A percentile compares a stretch with the other conserved stretches of the same genome.
These are phyloP conservation scores for Citrus inodora DNA, from an alignment of 345 rosid species.

Conservation along the genomic window DNA sequence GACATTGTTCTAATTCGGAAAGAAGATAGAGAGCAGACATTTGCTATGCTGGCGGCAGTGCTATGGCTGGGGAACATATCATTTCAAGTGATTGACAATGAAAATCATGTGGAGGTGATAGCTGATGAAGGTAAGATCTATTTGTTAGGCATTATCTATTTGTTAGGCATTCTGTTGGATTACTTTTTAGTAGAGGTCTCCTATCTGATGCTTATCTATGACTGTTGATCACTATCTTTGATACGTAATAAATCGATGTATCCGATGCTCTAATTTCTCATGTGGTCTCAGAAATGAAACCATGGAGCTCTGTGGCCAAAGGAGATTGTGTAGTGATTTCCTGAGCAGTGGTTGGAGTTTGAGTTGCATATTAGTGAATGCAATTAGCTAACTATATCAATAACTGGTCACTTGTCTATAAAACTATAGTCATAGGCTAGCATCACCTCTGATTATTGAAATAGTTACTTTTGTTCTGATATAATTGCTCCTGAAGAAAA, in stretches of 20 bases:
- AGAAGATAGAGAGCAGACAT: conserved; percentile 73
- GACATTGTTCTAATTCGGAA: conserved; percentile 61
- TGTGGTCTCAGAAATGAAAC: background rate
- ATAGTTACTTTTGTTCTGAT: background rate
- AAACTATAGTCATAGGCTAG: background rate
- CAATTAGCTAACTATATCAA: background rate
- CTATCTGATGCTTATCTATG: background rate
- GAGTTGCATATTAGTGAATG: background rate
- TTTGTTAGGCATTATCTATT: conserved; percentile 6
- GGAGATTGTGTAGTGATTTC: background rate
- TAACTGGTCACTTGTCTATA: background rate
- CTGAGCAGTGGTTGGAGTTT: background rate
- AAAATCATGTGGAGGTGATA: conserved; percentile 81
- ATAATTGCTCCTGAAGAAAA: background rate
- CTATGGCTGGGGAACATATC: conserved; percentile 90
- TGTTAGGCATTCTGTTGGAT: conserved; percentile 7
- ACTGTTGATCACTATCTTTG: background rate
- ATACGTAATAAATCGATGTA: background rate
- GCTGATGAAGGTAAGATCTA: conserved; percentile 67
- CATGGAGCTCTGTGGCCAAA: background rate
- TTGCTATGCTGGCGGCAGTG: conserved; percentile 82
- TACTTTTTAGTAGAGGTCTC: background rate
- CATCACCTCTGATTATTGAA: background rate
- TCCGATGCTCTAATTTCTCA: background rate
- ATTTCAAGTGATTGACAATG: conserved; percentile 65